Evolutionary conservation across 179 eudicot genomes (phyloP), one percentile per base, ranked within the genome.

Genomic region (Silene coronaria): DNA sequence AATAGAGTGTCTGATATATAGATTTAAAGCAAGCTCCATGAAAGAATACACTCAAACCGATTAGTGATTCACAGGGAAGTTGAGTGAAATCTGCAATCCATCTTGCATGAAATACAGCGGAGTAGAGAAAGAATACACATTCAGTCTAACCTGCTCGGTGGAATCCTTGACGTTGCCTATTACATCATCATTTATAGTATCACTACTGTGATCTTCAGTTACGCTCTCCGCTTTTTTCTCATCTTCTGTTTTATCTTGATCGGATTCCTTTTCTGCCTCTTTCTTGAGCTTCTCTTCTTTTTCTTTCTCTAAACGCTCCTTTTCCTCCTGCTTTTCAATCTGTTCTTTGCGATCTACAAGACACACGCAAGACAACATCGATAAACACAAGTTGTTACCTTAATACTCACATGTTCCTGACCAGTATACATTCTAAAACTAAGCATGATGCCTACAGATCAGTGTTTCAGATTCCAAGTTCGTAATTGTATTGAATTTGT

Each of bases 251-350:
- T 86, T 84, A 73, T 76, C 84, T 53, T 30, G 79, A n/a, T 84
- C 74, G 64, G 87, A 82, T 79, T 85, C 88, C 60, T 74, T 75
- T 42, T 86, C 86, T 6, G 83, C 87, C 84, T 87, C 97, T 60
- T 84, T 85, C 80, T 79, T 86, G 78, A 84, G 88, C 80, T 85
- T 88, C 81, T 88, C 96, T 88, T 90, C 99, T 80, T 88, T 91
- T 81, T 91, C 97, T 82, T 87, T 91, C 80, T 89, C 91, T 70
- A 89, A 74, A 34, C 97, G 93, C 75, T 91, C 97, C 80, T 87
- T 84, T 86, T 95, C 97, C 85, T 95, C 99, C 69, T 88, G 96
- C 82, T 93, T 91, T 78, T 95, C 99, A 77, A 95, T 95, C 79
- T 86, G 93, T 71, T 89, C 99, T 80, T 91, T 92, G 72, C 84